Evolutionary conservation across 805 yeast species (phyloP), one percentile per base, ranked within the genome.

Genomic region (Limtongia smithiae): DNA sequence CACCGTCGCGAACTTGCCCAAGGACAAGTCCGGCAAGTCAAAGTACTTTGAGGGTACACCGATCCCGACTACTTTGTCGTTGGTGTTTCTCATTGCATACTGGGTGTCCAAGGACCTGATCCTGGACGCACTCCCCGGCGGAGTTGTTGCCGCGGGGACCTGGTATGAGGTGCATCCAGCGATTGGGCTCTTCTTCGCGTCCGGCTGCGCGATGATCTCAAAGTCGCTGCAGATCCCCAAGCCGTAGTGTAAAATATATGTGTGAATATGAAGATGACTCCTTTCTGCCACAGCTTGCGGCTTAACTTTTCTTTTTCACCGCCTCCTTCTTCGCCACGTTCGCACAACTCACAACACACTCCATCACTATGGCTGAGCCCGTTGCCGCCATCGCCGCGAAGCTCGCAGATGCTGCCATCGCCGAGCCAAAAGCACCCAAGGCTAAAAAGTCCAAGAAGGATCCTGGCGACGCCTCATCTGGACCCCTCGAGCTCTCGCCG

Each of bases 21-120:
- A 91, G 70, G 97, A 90, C 66, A 48, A 44, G 37, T 68, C 76
- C 17, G 98, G 98, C 17, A 90, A 90, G 70, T 79, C 93, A 30
- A 82, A 85, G 65, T 91, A 81, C 70, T 93, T 93, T 67, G 98
- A 93, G 72, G 98, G 98, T 3, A 78, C 93, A 45, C 98, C 98
- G 9, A 89, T 93, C 58, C 98, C 98, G 48, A 81, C 95, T 1
- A 82, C 94, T 33, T 73, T 93, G 58, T 71, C 77, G 42, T 74
- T 91, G 65, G 96, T 93, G 15, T 72, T 71, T 1, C 63, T 80
- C 32, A 83, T 91, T 88, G 85, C 87, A 2, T 70, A 70, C 49
- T 76, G 83, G 61, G 86, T 85, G 4, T 74, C 73, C 55, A 71
- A 75, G 41, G 76, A 71, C 37, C 56, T 60, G 64, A 66, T 65